Evolutionary conservation across 805 yeast species (phyloP), one percentile per base, ranked within the genome.

Genomic region (Wickerhamomyces chaumierensis): DNA sequence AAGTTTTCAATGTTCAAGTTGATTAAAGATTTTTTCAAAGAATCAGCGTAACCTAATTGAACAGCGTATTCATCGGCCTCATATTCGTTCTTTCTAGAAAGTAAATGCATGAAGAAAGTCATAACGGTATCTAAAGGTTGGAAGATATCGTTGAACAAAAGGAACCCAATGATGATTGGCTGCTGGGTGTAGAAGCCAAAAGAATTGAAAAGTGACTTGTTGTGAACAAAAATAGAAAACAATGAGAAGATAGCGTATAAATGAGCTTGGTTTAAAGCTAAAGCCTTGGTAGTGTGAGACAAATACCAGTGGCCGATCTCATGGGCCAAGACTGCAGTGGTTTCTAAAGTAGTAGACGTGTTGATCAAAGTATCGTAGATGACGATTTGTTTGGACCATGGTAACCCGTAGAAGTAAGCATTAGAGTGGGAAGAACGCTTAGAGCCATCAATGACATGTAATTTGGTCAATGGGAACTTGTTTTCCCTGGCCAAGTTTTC

Each of bases 281-380:
- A 61, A 69, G 81, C 72, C 56, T 78, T 78, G n/a, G 88, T 66
- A 44, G 88, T 81, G 60, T 92, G 99, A 42, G 81, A 78, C 57
- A 82, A 70, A 51, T 81, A 79, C 99, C 99, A 92, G 60, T 92
- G 99, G 37, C 99, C 99, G 49, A 92, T 81, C 65, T 92, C 99
- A 56, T 92, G 99, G n/a, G 95, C 97, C 47, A 90, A 69, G 1
- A 92, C 95, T 38, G 97, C 96, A 38, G 87, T 85, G 32, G 87
- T 84, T 61, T 92, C 94, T 33, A 71, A 73, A 21, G 75, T 71
- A 23, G 87, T 63, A 27, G 87, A 78, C 42, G 84, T 81, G 44
- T 83, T 76, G 46, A 92, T 80, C 63, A 92, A 72, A 9, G 96
- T 92, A 52, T 92, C 99, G 56, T 69, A 92, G 34, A 92, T 71